These are phyloP conservation scores for Cymodocea nodosa DNA, from an alignment of 116 monocot genomes.

Conservation along the genomic window DNA sequence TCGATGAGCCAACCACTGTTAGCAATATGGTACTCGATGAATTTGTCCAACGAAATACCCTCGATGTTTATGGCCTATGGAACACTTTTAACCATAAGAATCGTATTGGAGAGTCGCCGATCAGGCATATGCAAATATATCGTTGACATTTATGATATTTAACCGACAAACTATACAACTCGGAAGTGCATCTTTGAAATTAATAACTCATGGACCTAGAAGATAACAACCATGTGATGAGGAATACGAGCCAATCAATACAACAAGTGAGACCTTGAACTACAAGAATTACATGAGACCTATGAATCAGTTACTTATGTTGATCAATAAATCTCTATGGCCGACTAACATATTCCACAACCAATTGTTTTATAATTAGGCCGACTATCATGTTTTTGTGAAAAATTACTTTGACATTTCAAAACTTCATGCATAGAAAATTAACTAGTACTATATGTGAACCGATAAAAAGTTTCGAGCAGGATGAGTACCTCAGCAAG, in stretches of 20 bases:
- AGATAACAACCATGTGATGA: background rate
- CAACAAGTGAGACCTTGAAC: background rate
- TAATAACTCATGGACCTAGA: background rate
- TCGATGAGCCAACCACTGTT: conserved; percentile 79
- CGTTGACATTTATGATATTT: background rate
- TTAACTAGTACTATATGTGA: background rate
- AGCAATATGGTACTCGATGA: conserved; percentile 70
- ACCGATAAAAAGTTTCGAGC: background rate
- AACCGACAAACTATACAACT: too few relatives aligned
- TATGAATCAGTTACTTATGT: too few relatives aligned
- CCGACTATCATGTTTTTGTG: too few relatives aligned
- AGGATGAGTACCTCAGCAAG: conserved; percentile 71
- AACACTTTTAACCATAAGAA: background rate
- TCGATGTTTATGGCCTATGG: conserved; percentile 81
- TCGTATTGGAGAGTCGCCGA: background rate
- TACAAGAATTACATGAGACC: too few relatives aligned
- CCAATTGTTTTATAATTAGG: too few relatives aligned
- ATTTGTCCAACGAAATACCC: conserved; percentile 75
- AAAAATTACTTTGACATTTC: background rate
- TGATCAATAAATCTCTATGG: too few relatives aligned
- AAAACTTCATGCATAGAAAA: background rate
- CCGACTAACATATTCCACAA: too few relatives aligned
- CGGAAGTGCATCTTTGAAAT: too few relatives aligned
- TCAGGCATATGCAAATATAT: background rate
- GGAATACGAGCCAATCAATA: background rate